phyloP scores from a whole-genome alignment of 495 filamentous ascomycete species.

The Talaromyces liani region DNA sequence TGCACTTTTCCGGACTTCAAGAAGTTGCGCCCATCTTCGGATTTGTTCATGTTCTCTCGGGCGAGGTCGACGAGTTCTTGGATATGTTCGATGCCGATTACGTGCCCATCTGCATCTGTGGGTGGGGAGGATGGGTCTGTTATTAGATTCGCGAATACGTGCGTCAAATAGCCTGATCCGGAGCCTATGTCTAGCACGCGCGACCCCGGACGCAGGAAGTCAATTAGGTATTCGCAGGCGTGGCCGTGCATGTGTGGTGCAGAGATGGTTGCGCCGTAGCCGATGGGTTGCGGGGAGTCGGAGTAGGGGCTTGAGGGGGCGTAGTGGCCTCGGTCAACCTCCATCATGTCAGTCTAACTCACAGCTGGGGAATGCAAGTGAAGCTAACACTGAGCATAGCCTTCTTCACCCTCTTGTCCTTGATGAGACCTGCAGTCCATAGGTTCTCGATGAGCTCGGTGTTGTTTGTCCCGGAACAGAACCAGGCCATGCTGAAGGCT shows the following conservation, averaged over 20 bases:
- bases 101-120: constrained; percentile 36
- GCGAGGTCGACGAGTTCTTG: constrained; percentile 66
- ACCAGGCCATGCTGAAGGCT: constrained; percentile 75
- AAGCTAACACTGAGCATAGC: constrained; percentile 67
- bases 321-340: constrained; percentile 92
- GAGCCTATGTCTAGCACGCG: constrained; percentile 82
- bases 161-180: constrained; percentile 86
- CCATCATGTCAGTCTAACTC: constrained; percentile 3
- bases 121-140: constrained; percentile 28
- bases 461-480: constrained; percentile 73
- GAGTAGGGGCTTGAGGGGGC: constrained; percentile 66
- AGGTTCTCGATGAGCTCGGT: constrained; percentile 73
- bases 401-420: constrained; percentile 55
- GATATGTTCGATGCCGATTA: constrained; percentile 89
- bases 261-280: constrained; percentile 81
- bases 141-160: constrained; percentile 78
- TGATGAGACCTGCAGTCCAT: constrained; percentile 62
- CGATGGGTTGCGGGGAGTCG: constrained; percentile 87
- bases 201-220: constrained; percentile 44
- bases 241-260: constrained; percentile 97
- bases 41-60: constrained; percentile 65
- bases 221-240: constrained; percentile 61
- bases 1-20: constrained; percentile 53
- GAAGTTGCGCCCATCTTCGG: constrained; percentile 52
- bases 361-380: not conserved